Evolutionary conservation across 345 rosid species (phyloP), one percentile per base, ranked within the genome.

Genomic region (Linum lewisii): DNA sequence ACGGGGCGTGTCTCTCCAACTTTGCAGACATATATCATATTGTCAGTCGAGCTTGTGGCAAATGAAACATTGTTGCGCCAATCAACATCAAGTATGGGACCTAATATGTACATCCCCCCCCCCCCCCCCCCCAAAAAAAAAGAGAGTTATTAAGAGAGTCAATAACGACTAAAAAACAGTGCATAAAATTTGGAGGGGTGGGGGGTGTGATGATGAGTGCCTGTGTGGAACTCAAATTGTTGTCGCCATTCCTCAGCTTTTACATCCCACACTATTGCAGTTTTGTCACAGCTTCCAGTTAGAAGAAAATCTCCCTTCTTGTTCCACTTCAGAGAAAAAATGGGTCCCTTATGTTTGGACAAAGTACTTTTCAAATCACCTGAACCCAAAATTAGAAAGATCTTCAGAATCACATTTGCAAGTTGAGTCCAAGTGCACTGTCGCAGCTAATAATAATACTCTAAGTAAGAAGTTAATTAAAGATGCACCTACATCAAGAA

Each of bases 271-370:
- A 94, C 99, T 71, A 94, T 86, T 37, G 97, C 99, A 37, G 95
- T 90, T 81, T 73, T 87, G 73, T 94, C 99, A 45, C 83, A 87
- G 73, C 99, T 94, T 73, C 99, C 99, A 20, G 97, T 90, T 47
- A 94, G 90, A 75, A 94, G 96, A 77, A 82, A 94, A 75, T 94
- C 97, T 54, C 99, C 96, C 77, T 90, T 94, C 79, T 90, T 94
- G 78, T 94, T 94, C 99, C 99, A 94, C 79, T 94, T 94, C n/a
- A 94, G 77, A 62, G 99, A 87, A 76, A 94, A 94, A 52, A 94
- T 86, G 49, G 99, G 96, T 44, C 96, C 99, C 69, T 85, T 87
- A 73, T 94, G 99, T 69, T 88, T 94, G 72, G 83, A 90, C 73
- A 94, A 67, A 21, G 96, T 87, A 73, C 83, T 73, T 77, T 69